A percentile compares a stretch with the other conserved stretches of the same genome.
phyloP scores from a whole-genome alignment of 1,284 basidiomycete genomes.

The Sporisorium sorghi region DNA sequence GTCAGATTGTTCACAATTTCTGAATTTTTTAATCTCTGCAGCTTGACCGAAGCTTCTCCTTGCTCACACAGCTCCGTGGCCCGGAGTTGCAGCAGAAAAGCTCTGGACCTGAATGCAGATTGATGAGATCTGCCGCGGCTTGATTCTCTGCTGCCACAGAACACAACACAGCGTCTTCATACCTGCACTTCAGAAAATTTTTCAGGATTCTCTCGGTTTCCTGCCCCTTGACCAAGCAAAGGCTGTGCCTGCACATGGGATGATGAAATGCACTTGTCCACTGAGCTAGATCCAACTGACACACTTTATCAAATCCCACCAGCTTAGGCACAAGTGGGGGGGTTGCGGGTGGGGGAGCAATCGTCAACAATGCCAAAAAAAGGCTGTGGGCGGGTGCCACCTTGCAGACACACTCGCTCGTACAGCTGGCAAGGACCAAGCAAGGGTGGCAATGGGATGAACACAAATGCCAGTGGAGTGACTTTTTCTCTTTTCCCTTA shows the following conservation, averaged over 20 bases:
- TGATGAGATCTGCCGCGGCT: neutral
- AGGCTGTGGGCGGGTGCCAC: no score
- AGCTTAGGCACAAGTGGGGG: neutral
- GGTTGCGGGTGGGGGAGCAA: neutral
- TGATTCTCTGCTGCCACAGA: no score
- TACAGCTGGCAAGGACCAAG: no score
- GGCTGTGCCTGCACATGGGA: neutral
- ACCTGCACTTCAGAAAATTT: neutral
- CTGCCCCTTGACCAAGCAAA: no score
- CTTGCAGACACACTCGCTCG: no score
- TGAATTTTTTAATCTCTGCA: neutral
- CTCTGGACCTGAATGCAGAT: slow-evolving; percentile 4
- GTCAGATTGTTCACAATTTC: neutral
- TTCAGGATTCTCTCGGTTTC: no score
- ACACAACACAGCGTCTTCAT: no score
- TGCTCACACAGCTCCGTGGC: neutral
- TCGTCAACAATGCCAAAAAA: no score
- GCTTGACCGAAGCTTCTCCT: slow-evolving; percentile 7
- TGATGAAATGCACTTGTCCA: neutral
- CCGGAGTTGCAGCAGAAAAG: neutral
- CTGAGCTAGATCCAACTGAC: slow-evolving; percentile 8
- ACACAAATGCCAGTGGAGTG: no score
- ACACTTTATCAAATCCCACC: neutral
- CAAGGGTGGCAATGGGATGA: no score
- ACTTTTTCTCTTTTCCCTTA: no score